These are phyloP conservation scores for Apiospora marii DNA, from an alignment of 2,329 filamentous ascomycete genomes.

Conservation along the genomic window DNA sequence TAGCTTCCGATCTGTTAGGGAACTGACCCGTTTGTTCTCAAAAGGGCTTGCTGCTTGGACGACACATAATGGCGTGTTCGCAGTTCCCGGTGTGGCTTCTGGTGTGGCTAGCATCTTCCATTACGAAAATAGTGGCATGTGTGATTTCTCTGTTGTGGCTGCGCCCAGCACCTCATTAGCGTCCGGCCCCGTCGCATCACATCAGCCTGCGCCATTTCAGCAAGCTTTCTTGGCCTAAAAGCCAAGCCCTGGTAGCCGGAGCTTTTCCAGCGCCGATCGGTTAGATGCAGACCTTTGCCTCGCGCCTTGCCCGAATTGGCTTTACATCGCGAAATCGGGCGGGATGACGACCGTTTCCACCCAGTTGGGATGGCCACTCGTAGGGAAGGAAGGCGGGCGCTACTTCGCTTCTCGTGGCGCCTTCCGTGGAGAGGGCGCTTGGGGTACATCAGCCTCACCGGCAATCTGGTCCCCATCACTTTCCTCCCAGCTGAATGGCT, in stretches of 20 bases:
- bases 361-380: neutral
- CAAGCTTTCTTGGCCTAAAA: constrained; percentile 6
- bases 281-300: neutral
- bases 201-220: neutral
- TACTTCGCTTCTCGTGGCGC: constrained; percentile 14
- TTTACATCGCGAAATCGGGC: constrained; percentile 1
- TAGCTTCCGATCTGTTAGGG: too few species aligned
- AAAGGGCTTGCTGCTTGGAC: neutral
- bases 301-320: constrained; percentile 3
- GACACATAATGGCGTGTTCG: neutral
- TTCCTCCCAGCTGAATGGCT: neutral
- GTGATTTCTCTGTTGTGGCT: neutral
- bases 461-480: neutral
- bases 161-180: neutral
- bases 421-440: neutral
- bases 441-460: neutral
- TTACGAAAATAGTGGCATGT: neutral
- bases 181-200: neutral
- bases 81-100: neutral
- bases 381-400: neutral
- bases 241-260: neutral
- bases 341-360: neutral
- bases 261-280: neutral
- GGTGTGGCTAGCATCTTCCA: too few species aligned
- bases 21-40: too few species aligned